Evolutionary conservation across 768 basidiomycete species (phyloP).

Genomic region (Cantharellus anzutake): DNA sequence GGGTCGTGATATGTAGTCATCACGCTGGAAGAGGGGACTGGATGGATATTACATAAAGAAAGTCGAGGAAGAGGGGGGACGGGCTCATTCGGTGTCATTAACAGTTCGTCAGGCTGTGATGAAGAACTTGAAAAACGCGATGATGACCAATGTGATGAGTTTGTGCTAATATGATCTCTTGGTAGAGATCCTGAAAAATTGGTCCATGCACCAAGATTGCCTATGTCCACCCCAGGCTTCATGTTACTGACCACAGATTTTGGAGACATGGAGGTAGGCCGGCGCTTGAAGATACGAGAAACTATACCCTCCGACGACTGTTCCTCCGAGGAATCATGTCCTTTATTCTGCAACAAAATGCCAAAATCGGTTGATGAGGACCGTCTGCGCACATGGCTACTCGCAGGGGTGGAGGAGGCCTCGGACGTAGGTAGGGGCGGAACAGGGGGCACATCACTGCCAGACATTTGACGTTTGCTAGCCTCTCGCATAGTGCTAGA

Average conservation of each 20-base stretch:
- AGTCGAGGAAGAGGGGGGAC: background rate
- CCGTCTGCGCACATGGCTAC: background rate
- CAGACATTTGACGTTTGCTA: no score
- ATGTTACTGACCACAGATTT: background rate
- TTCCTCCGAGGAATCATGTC: no score
- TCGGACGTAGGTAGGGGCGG: background rate
- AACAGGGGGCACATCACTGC: background rate
- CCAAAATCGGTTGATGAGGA: background rate
- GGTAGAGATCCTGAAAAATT: background rate
- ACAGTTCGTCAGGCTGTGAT: background rate
- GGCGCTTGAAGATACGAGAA: background rate
- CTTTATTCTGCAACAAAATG: background rate
- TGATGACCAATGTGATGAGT: background rate
- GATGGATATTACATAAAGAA: no score
- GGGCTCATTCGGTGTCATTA: background rate
- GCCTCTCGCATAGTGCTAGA: no score
- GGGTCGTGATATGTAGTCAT: background rate
- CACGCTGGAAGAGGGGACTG: no score
- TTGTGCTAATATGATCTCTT: background rate
- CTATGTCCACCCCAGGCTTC: no score
- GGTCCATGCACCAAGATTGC: no score
- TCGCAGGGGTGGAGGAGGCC: background rate
- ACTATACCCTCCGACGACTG: no score
- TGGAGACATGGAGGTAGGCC: background rate
- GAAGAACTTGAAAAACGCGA: background rate